Evolutionary conservation across 768 basidiomycete genomes (phyloP), one percentile per base, ranked within the genome.

Genomic region (Trametes gibbosa): DNA sequence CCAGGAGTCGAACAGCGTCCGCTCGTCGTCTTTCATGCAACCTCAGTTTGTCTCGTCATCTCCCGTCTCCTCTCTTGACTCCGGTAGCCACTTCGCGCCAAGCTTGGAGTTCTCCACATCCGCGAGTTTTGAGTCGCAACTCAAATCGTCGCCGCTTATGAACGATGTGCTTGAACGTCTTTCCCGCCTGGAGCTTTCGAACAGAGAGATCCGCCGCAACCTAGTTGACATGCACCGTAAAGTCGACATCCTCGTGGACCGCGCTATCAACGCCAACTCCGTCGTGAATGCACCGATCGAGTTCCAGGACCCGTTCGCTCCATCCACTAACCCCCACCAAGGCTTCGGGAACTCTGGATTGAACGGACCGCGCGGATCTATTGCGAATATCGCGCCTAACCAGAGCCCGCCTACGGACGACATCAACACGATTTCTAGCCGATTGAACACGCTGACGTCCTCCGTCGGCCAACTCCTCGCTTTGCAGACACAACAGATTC

Each of bases 401-500:
- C 88, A 90, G 74, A 71, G 80, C 35, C 78, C 78, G 43, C 82
- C 85, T 40, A 69, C 78, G 24, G 89, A 92, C 71, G 90, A 92
- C 70, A 83, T 91, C 57, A 77, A 81, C 10, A 81, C 85, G 50
- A 90, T 92, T 42, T 87, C 89, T 10, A 89, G 89, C 65, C 84
- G 90, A 40, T 77, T 95, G 54, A 88, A 85, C 68, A 86, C 86
- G 10, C 75, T 95, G 65, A 90, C 90, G 17, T 85, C 88, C 2
- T 92, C 92, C 8, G 92, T 95, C 51, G 88, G 91, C 23, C 91
- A 92, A 70, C 79, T 95, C 24, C 81, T 94, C 9, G 87, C 89
- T 2, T 71, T 92, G 42, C 90, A 91, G 70, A 91, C 89, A 1
- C 89, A 91, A 64, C 79, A 80, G 51, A 82, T 86, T 23, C 87